phyloP scores from a whole-genome alignment of 2,329 filamentous ascomycete species.

The Diaporthe helianthi region DNA sequence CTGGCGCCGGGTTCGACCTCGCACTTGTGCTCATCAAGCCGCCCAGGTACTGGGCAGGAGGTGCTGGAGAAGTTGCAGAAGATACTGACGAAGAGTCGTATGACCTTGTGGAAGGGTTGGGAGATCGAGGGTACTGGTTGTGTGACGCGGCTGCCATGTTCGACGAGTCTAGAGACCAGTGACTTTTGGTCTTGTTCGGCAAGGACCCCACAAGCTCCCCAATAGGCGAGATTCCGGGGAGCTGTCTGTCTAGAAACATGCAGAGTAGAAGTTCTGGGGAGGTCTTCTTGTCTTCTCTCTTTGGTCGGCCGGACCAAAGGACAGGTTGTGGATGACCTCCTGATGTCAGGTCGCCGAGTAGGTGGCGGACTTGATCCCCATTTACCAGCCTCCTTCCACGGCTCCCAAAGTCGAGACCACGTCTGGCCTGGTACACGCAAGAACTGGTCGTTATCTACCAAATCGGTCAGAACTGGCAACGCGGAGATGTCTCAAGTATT shows the following conservation, averaged over 20 bases:
- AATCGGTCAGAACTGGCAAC: conserved; percentile 61
- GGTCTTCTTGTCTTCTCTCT: conserved; percentile 19
- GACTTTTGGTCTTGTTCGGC: conserved; percentile 45
- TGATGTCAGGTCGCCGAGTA: conserved; percentile 6
- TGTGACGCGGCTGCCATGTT: conserved; percentile 66
- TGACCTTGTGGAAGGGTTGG: conserved; percentile 66
- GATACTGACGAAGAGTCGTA: conserved; percentile 71
- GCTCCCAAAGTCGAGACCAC: conserved; percentile 25
- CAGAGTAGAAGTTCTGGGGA: conserved; percentile 38
- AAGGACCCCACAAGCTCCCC: conserved; percentile 48
- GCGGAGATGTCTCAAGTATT: conserved; percentile 53
- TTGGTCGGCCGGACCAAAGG: conserved; percentile 6
- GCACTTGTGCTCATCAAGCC: conserved; percentile 60
- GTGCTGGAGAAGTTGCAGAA: conserved; percentile 65
- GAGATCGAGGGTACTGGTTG: conserved; percentile 66
- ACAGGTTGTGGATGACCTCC: neutral
- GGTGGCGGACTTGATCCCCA: conserved; percentile 5
- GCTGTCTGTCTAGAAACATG: conserved; percentile 51
- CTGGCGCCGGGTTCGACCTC: conserved; percentile 56
- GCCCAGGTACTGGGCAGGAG: conserved; percentile 59
- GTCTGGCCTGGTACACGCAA: conserved; percentile 25
- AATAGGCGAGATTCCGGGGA: conserved; percentile 47
- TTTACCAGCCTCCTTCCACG: conserved; percentile 30
- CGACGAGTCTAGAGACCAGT: conserved; percentile 44
- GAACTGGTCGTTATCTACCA: conserved; percentile 30